Base-by-base conservation (phyloP, 1,139 yeast genomes). In the Taiozyma sp. region DNA sequence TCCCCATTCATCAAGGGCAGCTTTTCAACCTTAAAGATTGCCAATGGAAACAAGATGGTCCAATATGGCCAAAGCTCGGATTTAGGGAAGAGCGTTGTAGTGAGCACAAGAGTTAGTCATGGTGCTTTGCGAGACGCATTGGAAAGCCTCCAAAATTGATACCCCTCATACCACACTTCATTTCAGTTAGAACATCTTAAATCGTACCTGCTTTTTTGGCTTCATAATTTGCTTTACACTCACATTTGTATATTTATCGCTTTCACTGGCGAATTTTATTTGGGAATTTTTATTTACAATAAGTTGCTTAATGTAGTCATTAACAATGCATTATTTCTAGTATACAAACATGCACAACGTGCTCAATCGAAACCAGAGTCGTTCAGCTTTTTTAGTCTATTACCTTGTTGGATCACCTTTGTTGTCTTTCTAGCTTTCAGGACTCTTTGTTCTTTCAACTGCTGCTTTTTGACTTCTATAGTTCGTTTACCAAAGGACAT, bases 11-110 rank as follows among this genome's bases (percentile, higher is more conserved):
- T 53, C 43, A 63, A 66, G 52, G 78, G 79, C 0, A 63, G 75
- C 5, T 76, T 72, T 53, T 75, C 83, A 5, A 70, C 73, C 10
- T 59, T 81, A 49, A 71, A 71, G 2, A 71, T 80, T n/a, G 79
- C 77, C 4, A 75, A 78, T 54, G 74, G 77, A 22, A 72, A 78
- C 6, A 70, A 66, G 49, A 54, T 56, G 28, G 55, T 62, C 5
- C 59, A 60, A 44, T 62, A 60, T 49, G 65, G 65, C 3, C 63
- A 58, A 38, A 51, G 60, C 24, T 60, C 65, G 2, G 38, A 55
- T 8, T 69, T 75, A 55, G 71, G 68, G 42, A 71, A 69, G 45
- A 76, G 77, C 5, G 63, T 74, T 16, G 73, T 72, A n/a, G 51
- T 79, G 16, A 70, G 68, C 44, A 64, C 74, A 19, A 61, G 69